Conservation (phyloP, 2,329 filamentous ascomycete species). For the Colletotrichum aenigma region DNA sequence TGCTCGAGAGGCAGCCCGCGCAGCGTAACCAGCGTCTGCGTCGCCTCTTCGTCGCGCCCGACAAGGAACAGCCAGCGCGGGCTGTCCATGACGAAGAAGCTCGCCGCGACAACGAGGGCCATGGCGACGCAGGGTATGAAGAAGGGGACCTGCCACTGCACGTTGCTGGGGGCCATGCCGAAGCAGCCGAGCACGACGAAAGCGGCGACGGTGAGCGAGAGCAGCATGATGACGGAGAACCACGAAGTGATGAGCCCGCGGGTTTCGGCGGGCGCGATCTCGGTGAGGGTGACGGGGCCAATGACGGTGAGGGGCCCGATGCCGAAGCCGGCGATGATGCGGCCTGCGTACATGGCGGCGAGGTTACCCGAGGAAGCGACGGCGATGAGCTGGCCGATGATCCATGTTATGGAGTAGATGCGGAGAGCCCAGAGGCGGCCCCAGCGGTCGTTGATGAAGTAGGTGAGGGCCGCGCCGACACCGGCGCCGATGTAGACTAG, state of each 20-base stretch:
- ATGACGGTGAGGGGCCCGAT: background rate
- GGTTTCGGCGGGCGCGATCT: background rate
- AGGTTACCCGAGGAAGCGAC: slow-evolving; percentile 26
- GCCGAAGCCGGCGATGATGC: slow-evolving; percentile 40
- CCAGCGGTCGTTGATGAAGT: slow-evolving; percentile 44
- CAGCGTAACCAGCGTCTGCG: slow-evolving; percentile 10
- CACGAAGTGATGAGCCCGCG: background rate
- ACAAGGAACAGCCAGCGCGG: slow-evolving; percentile 5
- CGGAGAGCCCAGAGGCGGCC: slow-evolving; percentile 43
- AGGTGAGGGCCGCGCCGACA: slow-evolving; percentile 29
- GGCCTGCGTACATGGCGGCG: slow-evolving; percentile 34
- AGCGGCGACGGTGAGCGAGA: background rate
- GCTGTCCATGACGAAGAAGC: slow-evolving; percentile 32
- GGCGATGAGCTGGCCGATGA: slow-evolving; percentile 36
- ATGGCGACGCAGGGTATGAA: slow-evolving; percentile 26
- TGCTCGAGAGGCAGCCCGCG: slow-evolving; percentile 29
- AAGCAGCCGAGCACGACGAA: background rate
- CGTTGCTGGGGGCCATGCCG: background rate
- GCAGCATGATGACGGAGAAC: background rate
- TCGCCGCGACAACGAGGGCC: slow-evolving; percentile 25
- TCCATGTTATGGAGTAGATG: slow-evolving; percentile 38
- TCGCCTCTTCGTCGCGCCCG: slow-evolving; percentile 29
- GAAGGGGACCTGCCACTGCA: background rate
- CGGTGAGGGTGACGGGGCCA: background rate
- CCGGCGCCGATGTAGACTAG: slow-evolving; percentile 31